A percentile compares a stretch with the other conserved stretches of the same genome.
Evolutionary conservation across 169 alveolate species (phyloP).

Genomic region (Plasmodium reichenowi): DNA sequence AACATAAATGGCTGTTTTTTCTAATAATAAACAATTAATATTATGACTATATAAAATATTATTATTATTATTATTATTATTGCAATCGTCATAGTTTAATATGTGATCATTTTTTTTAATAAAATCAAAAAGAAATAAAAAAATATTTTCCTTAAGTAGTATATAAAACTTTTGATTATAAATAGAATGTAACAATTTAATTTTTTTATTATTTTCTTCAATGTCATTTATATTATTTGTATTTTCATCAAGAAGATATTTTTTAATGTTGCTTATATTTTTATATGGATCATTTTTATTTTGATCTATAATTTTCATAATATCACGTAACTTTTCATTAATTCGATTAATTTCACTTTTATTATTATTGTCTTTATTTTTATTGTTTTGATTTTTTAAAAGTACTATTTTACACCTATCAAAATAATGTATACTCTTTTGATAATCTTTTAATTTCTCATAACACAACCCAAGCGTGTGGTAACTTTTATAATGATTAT

Average conservation of each 20-base stretch:
- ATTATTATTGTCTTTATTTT: background rate
- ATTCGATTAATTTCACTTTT: slow-evolving; percentile 30
- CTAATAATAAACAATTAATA: background rate
- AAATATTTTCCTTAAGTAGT: slow-evolving; percentile 36
- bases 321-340: slow-evolving; percentile 27
- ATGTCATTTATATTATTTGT: background rate
- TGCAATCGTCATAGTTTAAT: too few relatives aligned
- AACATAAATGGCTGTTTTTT: slow-evolving; percentile 24
- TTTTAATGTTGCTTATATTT: slow-evolving; percentile 19
- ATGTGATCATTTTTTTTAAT: background rate
- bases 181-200: slow-evolving; percentile 50
- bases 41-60: too few relatives aligned
- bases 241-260: slow-evolving; percentile 7
- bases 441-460: slow-evolving; percentile 49
- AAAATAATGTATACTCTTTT: slow-evolving; percentile 24
- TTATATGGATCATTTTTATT: slow-evolving; percentile 1
- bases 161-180: slow-evolving; percentile 41
- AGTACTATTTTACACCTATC: slow-evolving; percentile 51
- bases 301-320: slow-evolving; percentile 9
- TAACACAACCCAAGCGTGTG: slow-evolving; percentile 68
- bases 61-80: too few relatives aligned
- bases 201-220: slow-evolving; percentile 33
- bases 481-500: slow-evolving; percentile 51
- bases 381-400: background rate
- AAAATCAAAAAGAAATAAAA: slow-evolving; percentile 27